Evolutionary conservation across 768 basidiomycete species (phyloP).

Genomic region (Phanerochaete carnosa): DNA sequence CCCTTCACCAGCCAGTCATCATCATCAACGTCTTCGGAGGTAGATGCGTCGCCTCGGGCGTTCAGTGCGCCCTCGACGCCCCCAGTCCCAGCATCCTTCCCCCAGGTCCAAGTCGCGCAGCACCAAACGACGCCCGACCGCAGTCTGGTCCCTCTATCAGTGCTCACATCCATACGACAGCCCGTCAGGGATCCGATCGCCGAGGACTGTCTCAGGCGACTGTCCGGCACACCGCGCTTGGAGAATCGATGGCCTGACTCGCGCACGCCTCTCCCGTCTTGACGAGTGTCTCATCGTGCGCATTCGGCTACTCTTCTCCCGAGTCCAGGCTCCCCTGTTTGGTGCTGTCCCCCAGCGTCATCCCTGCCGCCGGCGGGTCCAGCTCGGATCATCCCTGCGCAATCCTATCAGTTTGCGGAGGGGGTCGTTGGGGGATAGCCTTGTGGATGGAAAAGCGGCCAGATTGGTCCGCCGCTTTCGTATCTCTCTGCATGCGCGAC

Average conservation of each 20-base stretch:
- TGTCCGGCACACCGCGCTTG: conserved; percentile 23
- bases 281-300: background rate
- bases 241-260: background rate
- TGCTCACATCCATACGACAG: conserved; percentile 52
- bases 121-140: conserved; percentile 8
- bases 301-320: background rate
- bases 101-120: conserved; percentile 6
- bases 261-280: background rate
- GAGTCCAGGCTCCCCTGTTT: background rate
- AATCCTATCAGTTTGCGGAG: background rate
- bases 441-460: background rate
- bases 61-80: conserved; percentile 5
- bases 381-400: background rate
- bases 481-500: background rate
- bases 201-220: conserved; percentile 59
- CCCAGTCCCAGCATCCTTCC: conserved; percentile 11
- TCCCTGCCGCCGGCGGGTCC: background rate
- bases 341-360: background rate
- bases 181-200: conserved; percentile 61
- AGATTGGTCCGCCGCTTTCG: background rate
- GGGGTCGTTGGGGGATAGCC: background rate
- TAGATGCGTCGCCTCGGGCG: conserved; percentile 15
- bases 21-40: conserved; percentile 19
- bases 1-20: conserved; percentile 22
- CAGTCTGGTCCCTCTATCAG: conserved; percentile 59